Conservation (phyloP, 495 filamentous ascomycete species). For the Penicillium maclennaniae region DNA sequence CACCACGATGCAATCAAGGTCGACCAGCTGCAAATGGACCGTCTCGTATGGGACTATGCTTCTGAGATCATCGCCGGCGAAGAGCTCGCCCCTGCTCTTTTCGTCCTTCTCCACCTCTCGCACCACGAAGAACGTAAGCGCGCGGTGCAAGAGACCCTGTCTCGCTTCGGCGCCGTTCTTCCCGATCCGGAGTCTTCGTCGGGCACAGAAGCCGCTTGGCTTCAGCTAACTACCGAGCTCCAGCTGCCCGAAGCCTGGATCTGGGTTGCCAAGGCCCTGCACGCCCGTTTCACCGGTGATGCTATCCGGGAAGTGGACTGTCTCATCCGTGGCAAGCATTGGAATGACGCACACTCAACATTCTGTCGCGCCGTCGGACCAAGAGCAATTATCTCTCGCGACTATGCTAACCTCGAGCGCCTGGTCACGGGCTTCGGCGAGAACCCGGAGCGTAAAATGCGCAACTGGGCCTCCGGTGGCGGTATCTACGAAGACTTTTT, state of each 20-base stretch:
- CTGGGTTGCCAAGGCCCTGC: constrained; percentile 80
- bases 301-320: constrained; percentile 64
- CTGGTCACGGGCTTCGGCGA: constrained; percentile 65
- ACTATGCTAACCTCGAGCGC: constrained; percentile 60
- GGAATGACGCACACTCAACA: constrained; percentile 77
- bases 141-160: constrained; percentile 66
- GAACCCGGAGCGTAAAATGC: constrained; percentile 43
- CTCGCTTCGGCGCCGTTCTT: constrained; percentile 45
- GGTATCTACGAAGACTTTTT: constrained; percentile 81
- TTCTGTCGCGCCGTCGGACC: constrained; percentile 77
- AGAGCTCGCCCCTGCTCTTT: constrained; percentile 65
- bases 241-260: constrained; percentile 74
- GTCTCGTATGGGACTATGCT: constrained; percentile 65
- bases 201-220: constrained; percentile 45
- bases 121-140: constrained; percentile 57
- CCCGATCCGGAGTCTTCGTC: constrained; percentile 56
- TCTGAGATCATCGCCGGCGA: constrained; percentile 64
- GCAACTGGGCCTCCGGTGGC: constrained; percentile 71
- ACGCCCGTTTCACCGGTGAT: constrained; percentile 66
- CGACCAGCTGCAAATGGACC: constrained; percentile 52
- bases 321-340: constrained; percentile 70
- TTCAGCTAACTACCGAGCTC: constrained; percentile 54
- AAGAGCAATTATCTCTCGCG: constrained; percentile 68
- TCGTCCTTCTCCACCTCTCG: constrained; percentile 73
- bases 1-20: constrained; percentile 38